Percentiles rank a stretch among this genome's conserved stretches.
These are phyloP conservation scores for Cercospora nicotianae DNA, from an alignment of 2,329 filamentous ascomycete species.

Conservation along the genomic window DNA sequence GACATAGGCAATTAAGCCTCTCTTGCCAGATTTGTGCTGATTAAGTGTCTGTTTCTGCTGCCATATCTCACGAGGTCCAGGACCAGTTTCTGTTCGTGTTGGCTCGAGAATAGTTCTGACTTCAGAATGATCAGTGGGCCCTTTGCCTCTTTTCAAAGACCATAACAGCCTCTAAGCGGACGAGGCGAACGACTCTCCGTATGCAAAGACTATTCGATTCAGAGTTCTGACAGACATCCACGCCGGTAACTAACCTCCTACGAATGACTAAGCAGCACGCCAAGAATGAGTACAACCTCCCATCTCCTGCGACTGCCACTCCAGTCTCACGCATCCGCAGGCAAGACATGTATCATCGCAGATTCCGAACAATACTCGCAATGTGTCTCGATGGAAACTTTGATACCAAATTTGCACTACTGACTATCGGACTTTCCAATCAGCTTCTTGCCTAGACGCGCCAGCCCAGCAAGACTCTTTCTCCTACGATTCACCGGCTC, in stretches of 20 bases:
- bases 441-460: neutral
- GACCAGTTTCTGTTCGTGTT: neutral
- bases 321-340: neutral
- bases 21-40: neutral
- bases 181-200: neutral
- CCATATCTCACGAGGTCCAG: neutral
- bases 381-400: neutral
- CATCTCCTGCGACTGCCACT: neutral
- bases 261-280: neutral
- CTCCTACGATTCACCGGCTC: neutral
- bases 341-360: neutral
- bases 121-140: neutral
- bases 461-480: neutral
- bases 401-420: neutral
- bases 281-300: neutral
- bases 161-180: neutral
- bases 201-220: too few relatives aligned
- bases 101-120: neutral
- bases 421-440: neutral
- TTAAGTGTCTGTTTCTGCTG: neutral
- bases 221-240: too few relatives aligned
- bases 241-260: too few relatives aligned
- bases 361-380: neutral
- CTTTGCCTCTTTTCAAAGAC: neutral
- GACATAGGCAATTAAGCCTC: neutral